These are phyloP conservation scores for Quercus wislizeni DNA, from an alignment of 306 rosid species.

Conservation along the genomic window DNA sequence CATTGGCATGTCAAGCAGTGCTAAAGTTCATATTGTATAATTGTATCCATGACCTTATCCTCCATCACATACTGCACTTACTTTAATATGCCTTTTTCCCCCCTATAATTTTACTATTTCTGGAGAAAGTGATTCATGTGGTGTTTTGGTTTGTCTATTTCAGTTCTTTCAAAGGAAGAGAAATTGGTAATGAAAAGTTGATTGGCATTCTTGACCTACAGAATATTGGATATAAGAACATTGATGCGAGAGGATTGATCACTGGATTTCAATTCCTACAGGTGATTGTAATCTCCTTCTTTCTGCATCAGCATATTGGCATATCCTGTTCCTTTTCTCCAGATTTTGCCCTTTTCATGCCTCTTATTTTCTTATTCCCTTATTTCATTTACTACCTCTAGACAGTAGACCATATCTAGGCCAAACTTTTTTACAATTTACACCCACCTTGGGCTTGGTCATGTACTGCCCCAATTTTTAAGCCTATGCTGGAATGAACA, in stretches of 20 bases:
- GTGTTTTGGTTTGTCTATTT: constrained; percentile 8
- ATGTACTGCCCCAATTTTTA: neutral
- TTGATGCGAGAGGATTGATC: constrained; percentile 77
- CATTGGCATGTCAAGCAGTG: neutral
- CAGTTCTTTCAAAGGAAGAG: constrained; percentile 73
- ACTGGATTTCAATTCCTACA: constrained; percentile 90
- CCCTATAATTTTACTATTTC: neutral
- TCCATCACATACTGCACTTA: neutral
- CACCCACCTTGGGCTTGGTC: neutral
- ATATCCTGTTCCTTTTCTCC: neutral
- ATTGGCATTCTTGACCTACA: constrained; percentile 75
- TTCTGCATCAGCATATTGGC: neutral
- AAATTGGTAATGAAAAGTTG: constrained; percentile 81
- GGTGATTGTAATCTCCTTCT: constrained; percentile 35
- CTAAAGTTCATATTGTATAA: neutral
- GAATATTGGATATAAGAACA: constrained; percentile 51
- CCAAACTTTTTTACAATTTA: neutral
- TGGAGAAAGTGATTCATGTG: neutral
- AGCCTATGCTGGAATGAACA: neutral
- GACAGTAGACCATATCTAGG: neutral
- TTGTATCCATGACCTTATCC: neutral
- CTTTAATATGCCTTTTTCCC: neutral
- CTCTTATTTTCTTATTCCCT: neutral
- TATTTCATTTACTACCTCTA: neutral
- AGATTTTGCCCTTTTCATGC: neutral